phyloP scores from a whole-genome alignment of 2,329 filamentous ascomycete species.

The Peltaster fructicola region DNA sequence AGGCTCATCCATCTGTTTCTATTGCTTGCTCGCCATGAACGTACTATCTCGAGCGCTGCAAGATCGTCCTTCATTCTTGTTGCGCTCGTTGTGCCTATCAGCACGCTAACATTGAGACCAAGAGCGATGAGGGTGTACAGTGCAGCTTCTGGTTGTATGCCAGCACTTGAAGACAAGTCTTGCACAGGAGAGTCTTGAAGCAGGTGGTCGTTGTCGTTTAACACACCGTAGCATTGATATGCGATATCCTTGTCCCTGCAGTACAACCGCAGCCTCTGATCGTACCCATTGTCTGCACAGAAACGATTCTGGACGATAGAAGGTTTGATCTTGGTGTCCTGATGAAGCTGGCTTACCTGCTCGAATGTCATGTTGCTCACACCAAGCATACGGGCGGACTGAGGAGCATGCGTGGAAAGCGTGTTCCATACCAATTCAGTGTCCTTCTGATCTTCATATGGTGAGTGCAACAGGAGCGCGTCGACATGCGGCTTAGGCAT shows the following conservation, averaged over 20 bases:
- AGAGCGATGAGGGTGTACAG: conserved; percentile 41
- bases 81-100: conserved; percentile 39
- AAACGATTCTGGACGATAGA: conserved; percentile 64
- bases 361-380: conserved; percentile 70
- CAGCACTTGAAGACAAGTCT: conserved; percentile 27
- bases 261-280: conserved; percentile 40
- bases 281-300: conserved; percentile 40
- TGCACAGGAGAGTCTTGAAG: conserved; percentile 31
- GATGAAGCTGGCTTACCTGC: too few species aligned
- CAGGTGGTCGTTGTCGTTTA: conserved; percentile 39
- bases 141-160: conserved; percentile 29
- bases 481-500: conserved; percentile 39
- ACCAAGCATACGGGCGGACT: conserved; percentile 47
- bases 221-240: conserved; percentile 44
- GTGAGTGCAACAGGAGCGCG: conserved; percentile 41
- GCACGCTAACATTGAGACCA: conserved; percentile 30
- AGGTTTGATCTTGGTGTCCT: conserved; percentile 36
- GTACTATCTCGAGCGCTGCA: conserved; percentile 20
- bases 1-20: too few species aligned
- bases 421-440: conserved; percentile 49
- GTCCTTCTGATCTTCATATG: conserved; percentile 30
- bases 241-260: conserved; percentile 34
- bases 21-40: conserved; percentile 5
- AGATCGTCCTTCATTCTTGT: conserved; percentile 37
- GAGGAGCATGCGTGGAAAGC: conserved; percentile 49